A percentile compares a stretch with the other conserved stretches of the same genome.
Conservation (phyloP, 2,329 filamentous ascomycete genomes). For the Fusarium brachygibbosum region DNA sequence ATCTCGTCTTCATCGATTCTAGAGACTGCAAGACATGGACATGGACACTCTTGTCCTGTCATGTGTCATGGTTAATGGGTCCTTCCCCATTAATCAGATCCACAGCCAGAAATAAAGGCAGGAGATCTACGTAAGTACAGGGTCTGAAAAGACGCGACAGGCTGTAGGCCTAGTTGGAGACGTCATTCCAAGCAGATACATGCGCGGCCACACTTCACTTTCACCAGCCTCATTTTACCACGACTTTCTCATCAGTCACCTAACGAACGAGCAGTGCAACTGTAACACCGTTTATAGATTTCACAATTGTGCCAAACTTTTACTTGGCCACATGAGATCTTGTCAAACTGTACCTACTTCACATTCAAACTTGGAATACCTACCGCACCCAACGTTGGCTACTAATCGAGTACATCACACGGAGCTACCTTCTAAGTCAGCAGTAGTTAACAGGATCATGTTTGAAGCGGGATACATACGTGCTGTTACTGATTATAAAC, state of each 20-base stretch:
- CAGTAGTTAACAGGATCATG: background rate
- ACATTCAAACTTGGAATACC: background rate
- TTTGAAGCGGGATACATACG: background rate
- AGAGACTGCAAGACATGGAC: background rate
- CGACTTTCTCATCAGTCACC: background rate
- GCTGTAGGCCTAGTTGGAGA: constrained; percentile 10
- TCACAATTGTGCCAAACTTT: background rate
- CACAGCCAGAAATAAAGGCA: constrained; percentile 2
- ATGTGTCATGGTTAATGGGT: constrained; percentile 28
- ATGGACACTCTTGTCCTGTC: constrained; percentile 11
- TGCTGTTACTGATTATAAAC: background rate
- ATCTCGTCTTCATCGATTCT: constrained; percentile 29
- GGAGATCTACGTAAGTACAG: background rate
- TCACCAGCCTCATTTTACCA: constrained; percentile 9
- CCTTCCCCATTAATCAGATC: constrained; percentile 22
- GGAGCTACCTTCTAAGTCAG: background rate
- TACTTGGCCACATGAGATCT: background rate
- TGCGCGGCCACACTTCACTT: constrained; percentile 22
- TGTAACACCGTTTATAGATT: background rate
- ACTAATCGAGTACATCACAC: background rate
- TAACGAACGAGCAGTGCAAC: background rate
- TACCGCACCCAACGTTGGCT: background rate
- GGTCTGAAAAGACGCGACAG: background rate
- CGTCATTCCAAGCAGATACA: constrained; percentile 14
- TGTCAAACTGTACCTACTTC: background rate